Evolutionary conservation across 2,329 filamentous ascomycete genomes (phyloP).

Genomic region (Sporothrix mexicana): DNA sequence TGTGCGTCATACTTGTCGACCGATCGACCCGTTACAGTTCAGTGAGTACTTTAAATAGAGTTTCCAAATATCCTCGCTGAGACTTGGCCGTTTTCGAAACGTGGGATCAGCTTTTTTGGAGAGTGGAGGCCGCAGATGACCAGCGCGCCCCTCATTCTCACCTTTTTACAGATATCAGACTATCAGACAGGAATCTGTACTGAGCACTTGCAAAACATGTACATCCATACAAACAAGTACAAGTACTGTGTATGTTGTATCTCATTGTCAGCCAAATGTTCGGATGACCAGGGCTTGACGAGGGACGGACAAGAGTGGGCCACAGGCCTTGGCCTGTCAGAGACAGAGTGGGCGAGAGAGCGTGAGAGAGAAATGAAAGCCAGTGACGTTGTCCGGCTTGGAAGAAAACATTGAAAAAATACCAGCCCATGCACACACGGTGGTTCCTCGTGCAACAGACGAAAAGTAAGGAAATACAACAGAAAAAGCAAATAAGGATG

Average conservation of each 20-base stretch:
- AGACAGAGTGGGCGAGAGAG: background rate
- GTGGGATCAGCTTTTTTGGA: background rate
- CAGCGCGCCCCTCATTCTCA: background rate
- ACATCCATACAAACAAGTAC: background rate
- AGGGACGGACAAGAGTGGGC: no score
- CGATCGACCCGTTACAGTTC: background rate
- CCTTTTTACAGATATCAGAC: background rate
- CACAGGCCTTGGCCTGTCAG: conserved; percentile 6
- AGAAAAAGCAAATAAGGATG: background rate
- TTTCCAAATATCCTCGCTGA: conserved; percentile 3
- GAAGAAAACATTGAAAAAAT: background rate
- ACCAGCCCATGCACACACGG: background rate
- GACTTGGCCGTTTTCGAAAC: background rate
- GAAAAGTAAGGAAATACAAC: background rate
- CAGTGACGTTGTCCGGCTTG: background rate
- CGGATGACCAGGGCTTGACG: conserved; percentile 17
- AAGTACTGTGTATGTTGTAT: background rate
- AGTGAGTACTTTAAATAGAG: conserved; percentile 17
- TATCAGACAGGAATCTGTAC: background rate
- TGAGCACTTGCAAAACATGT: background rate
- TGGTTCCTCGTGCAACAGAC: background rate
- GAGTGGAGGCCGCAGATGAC: background rate
- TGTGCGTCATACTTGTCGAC: background rate
- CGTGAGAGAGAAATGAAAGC: background rate
- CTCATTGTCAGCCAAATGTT: conserved; percentile 19